A percentile compares a stretch with the other conserved stretches of the same genome.
Evolutionary conservation across 225 moss, liverwort and hornwort species (phyloP).

Genomic region (Straminergon stramineum): DNA sequence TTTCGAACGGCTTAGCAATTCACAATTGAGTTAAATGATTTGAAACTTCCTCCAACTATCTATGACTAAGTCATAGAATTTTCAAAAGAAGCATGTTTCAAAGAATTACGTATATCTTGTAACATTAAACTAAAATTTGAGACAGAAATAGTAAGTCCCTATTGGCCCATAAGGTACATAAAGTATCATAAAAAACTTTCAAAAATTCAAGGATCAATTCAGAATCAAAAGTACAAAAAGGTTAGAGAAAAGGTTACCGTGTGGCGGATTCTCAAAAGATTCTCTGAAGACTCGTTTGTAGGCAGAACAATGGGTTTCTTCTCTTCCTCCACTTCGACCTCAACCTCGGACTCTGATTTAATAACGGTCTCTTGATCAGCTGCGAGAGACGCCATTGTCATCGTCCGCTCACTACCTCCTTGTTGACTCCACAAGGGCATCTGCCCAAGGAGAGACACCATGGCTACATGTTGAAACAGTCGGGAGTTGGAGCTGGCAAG

Average conservation of each 20-base stretch:
- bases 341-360: constrained; percentile 64
- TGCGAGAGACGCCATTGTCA: constrained; percentile 62
- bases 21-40: not conserved
- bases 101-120: not conserved
- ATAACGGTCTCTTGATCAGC: constrained; percentile 77
- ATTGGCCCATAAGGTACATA: not conserved
- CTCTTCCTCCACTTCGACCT: constrained; percentile 42
- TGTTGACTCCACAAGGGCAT: constrained; percentile 22
- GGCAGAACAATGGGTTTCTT: constrained; percentile 58
- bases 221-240: not conserved
- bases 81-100: not conserved
- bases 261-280: constrained; percentile 71
- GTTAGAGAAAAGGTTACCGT: constrained; percentile 31
- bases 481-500: constrained; percentile 32
- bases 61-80: not conserved
- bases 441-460: constrained; percentile 26
- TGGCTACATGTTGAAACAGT: constrained; percentile 31
- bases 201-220: not conserved
- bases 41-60: not conserved
- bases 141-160: not conserved
- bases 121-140: not conserved
- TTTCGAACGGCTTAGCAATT: not conserved
- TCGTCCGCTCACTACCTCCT: constrained; percentile 20
- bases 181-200: not conserved
- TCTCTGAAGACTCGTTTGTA: constrained; percentile 75